These are phyloP conservation scores for Letharia lupina DNA, from an alignment of 495 filamentous ascomycete genomes.

Conservation along the genomic window DNA sequence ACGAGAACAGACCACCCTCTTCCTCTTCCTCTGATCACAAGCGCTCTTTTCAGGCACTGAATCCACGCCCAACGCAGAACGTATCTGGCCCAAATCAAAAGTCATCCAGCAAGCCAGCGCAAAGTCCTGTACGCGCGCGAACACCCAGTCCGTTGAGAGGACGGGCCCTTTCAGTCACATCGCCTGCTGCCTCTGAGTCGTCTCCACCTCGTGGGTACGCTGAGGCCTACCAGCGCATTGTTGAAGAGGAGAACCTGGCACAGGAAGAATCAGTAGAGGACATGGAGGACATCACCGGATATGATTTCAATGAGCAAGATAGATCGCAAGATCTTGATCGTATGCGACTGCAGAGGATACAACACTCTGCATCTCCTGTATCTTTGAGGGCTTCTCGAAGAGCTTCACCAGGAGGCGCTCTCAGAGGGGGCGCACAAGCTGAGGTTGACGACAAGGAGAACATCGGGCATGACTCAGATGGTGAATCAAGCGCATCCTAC, in stretches of 20 bases:
- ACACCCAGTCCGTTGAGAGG: slow-evolving; percentile 23
- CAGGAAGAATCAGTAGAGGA: slow-evolving; percentile 30
- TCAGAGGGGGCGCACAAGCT: slow-evolving; percentile 17
- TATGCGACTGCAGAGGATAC: slow-evolving; percentile 15
- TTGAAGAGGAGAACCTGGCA: slow-evolving; percentile 37
- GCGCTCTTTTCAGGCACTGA: not conserved
- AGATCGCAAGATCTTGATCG: slow-evolving; percentile 12
- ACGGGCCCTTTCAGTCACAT: slow-evolving; percentile 25
- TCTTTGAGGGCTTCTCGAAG: slow-evolving; percentile 19
- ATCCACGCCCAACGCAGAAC: slow-evolving; percentile 14
- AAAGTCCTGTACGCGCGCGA: slow-evolving; percentile 4
- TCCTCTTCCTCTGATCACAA: slow-evolving; percentile 16
- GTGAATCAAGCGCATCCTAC: slow-evolving; percentile 27
- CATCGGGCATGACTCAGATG: slow-evolving; percentile 12
- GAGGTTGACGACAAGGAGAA: slow-evolving; percentile 19
- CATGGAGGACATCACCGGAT: slow-evolving; percentile 19
- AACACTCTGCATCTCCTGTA: slow-evolving; percentile 20
- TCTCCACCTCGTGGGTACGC: slow-evolving; percentile 38
- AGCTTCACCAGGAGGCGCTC: slow-evolving; percentile 27
- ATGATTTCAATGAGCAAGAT: slow-evolving; percentile 14
- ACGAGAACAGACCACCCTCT: slow-evolving; percentile 16
- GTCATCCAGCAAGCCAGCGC: slow-evolving; percentile 9
- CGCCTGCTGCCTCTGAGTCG: slow-evolving; percentile 26
- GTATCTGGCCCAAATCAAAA: not conserved
- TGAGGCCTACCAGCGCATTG: slow-evolving; percentile 40